Percentiles rank a stretch among this genome's conserved stretches.
Conservation (phyloP, 2,329 filamentous ascomycete genomes). For the Polychaeton citri region DNA sequence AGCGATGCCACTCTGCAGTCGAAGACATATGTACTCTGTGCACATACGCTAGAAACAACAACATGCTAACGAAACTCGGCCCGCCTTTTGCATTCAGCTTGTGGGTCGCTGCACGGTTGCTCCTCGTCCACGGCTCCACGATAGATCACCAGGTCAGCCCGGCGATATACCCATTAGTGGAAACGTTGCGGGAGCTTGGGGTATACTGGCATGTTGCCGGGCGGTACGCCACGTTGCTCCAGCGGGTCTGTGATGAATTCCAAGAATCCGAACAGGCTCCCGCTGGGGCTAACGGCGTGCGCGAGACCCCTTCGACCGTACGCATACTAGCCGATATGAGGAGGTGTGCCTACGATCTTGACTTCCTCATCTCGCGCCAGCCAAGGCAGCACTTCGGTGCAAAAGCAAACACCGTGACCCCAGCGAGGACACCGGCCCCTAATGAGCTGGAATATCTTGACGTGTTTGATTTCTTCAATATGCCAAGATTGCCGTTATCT, state of each 20-base stretch:
- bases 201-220: constrained; percentile 75
- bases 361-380: constrained; percentile 77
- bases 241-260: constrained; percentile 76
- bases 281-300: constrained; percentile 47
- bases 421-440: constrained; percentile 43
- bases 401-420: constrained; percentile 16
- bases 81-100: constrained; percentile 85
- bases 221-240: constrained; percentile 66
- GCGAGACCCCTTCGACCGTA: constrained; percentile 68
- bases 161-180: constrained; percentile 69
- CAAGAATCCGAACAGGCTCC: constrained; percentile 55
- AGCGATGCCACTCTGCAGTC: constrained; percentile 70
- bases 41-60: constrained; percentile 63
- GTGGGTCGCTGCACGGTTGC: constrained; percentile 77
- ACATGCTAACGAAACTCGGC: constrained; percentile 65
- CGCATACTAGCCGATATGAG: constrained; percentile 86
- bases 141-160: constrained; percentile 72
- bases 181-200: constrained; percentile 68
- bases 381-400: constrained; percentile 37
- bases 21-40: constrained; percentile 68
- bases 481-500: constrained; percentile 53
- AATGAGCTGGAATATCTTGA: constrained; percentile 85
- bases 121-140: constrained; percentile 82
- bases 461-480: constrained; percentile 90
- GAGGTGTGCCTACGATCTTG: constrained; percentile 76